phyloP scores from a whole-genome alignment of 106 monocot species.

The Acanthochlamys bracteata region DNA sequence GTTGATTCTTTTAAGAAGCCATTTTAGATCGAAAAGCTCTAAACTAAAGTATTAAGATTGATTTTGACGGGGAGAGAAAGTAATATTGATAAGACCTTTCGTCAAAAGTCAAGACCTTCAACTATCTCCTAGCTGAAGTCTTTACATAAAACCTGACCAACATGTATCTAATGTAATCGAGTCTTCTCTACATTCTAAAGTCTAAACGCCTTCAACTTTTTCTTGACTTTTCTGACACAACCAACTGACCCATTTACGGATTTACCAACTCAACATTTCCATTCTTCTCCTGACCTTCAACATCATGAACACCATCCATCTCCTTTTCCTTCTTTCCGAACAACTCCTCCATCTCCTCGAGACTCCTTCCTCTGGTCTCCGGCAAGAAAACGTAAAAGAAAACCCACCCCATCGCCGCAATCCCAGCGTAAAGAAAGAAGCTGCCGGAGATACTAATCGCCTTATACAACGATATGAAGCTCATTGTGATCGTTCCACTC shows the following conservation, averaged over 20 bases:
- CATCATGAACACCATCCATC: constrained; percentile 1
- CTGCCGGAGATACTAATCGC: constrained; percentile 33
- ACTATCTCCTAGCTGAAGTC: no score
- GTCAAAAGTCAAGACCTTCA: no score
- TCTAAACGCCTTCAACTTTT: background rate
- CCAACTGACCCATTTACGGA: no score
- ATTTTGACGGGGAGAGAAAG: no score
- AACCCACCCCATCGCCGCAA: constrained; percentile 19
- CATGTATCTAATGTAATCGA: no score
- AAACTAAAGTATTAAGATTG: no score
- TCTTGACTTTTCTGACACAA: no score
- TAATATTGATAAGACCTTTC: no score
- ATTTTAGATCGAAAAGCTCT: no score
- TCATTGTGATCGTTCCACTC: constrained; percentile 30
- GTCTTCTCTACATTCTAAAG: no score
- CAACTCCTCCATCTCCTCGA: constrained; percentile 32
- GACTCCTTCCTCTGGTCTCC: constrained; percentile 30
- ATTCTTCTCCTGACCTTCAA: background rate
- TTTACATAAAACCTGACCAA: no score
- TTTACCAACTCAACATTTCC: background rate
- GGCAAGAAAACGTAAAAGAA: constrained; percentile 29
- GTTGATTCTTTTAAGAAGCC: no score
- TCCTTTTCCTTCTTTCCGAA: constrained; percentile 17
- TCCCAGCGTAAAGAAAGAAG: constrained; percentile 31
- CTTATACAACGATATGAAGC: constrained; percentile 27